Base-by-base conservation (phyloP, 495 filamentous ascomycete genomes). In the Talaromyces liani region DNA sequence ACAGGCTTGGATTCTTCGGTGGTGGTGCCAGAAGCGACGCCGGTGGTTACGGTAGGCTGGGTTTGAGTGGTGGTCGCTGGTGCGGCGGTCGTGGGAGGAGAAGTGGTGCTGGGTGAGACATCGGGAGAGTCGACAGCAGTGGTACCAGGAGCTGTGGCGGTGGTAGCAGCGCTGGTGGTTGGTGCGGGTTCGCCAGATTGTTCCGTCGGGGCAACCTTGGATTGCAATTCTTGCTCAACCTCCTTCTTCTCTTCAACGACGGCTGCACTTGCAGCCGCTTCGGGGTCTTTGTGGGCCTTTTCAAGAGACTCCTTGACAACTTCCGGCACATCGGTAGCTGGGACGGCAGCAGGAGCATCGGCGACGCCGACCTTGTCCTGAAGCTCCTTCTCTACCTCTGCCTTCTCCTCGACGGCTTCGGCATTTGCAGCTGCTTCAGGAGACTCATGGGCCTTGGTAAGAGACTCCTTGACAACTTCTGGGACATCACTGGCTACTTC, bases 201-300 rank as follows among this genome's bases (percentile, higher is more conserved):
- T 49, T 82, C 76, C 22, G 78, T 75, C 1, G 78, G 69, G 36
- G 76, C 71, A 10, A 87, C 78, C 60, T 83, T 81, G 62, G 81
- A 75, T 57, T 86, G 75, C 2, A 92, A 75, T 73, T 92, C 86
- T 22, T 83, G 68, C 75, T 93, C 91, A 34, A 91, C 78, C 18
- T 82, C 86, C 71, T 84, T 85, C 84, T 96, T 96, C 71, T 92
- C 89, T 62, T 84, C 82, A 8, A 94, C 89, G 4, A 84, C 85
- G 49, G 81, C 80, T 16, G 82, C 75, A 72, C 86, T 85, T 27
- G 82, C 85, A 24, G 88, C 84, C 18, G 90, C 91, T 73, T 95
- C 91, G 31, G 90, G 87, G 54, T 77, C 77, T 62, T 77, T 67
- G 55, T 87, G 81, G 16, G 91, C 84, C 66, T 87, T 81, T 47